phyloP scores from a whole-genome alignment of 768 basidiomycete genomes.

The Tulasnella sp. region DNA sequence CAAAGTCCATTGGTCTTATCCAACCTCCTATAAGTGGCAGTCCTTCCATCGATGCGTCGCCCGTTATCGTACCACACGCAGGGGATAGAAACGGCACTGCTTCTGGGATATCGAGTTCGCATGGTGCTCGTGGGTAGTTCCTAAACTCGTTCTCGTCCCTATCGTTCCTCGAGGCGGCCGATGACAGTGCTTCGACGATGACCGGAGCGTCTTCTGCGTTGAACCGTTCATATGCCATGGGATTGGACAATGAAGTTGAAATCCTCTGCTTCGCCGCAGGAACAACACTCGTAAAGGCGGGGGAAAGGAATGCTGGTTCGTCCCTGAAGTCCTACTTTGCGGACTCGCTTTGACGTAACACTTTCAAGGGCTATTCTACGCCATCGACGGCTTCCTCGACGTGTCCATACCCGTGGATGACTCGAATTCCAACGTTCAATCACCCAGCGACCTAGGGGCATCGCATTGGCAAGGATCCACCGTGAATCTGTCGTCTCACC shows the following conservation, averaged over 20 bases:
- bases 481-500: background rate
- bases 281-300: conserved; percentile 72
- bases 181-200: conserved; percentile 43
- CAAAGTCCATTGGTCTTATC: conserved; percentile 88
- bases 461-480: background rate
- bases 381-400: conserved; percentile 92
- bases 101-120: background rate
- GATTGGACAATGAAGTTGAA: conserved; percentile 92
- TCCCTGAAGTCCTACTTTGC: background rate
- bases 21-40: conserved; percentile 47
- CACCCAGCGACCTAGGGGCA: background rate
- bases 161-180: conserved; percentile 22
- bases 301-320: conserved; percentile 74
- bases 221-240: conserved; percentile 31
- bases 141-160: conserved; percentile 25
- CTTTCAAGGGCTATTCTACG: conserved; percentile 72
- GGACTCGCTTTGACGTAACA: no score
- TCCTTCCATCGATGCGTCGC: conserved; percentile 3
- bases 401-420: conserved; percentile 57
- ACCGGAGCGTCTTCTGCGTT: conserved; percentile 38
- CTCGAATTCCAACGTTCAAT: background rate
- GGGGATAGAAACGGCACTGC: background rate
- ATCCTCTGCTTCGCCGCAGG: conserved; percentile 88
- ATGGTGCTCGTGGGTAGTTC: conserved; percentile 19
- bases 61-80: conserved; percentile 1